These are phyloP conservation scores for Cryptococcus wingfieldii DNA, from an alignment of 1,284 basidiomycete species.

Conservation along the genomic window DNA sequence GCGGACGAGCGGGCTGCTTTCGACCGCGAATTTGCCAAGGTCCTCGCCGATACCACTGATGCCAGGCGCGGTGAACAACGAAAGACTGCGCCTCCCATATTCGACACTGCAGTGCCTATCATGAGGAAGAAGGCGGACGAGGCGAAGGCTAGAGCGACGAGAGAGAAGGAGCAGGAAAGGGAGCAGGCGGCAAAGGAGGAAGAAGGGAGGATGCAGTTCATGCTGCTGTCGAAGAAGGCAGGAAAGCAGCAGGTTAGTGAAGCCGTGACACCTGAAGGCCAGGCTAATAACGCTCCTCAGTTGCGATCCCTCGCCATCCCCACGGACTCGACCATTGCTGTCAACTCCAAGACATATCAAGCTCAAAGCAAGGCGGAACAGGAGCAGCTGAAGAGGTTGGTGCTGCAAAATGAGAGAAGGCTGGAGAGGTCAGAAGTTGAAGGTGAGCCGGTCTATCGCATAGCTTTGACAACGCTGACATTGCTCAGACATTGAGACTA, in stretches of 20 bases:
- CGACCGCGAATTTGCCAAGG: conserved; percentile 89
- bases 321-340: conserved; percentile 74
- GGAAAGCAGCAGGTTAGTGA: conserved; percentile 77
- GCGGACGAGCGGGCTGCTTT: conserved; percentile 91
- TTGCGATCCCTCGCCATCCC: conserved; percentile 81
- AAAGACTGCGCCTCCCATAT: conserved; percentile 72
- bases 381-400: conserved; percentile 89
- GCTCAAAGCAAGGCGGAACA: conserved; percentile 89
- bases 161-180: not conserved
- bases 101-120: conserved; percentile 70
- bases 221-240: conserved; percentile 86
- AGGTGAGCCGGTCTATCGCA: conserved; percentile 21
- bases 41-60: conserved; percentile 80
- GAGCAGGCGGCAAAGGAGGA: conserved; percentile 19
- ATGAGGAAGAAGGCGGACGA: conserved; percentile 59
- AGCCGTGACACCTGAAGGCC: not conserved
- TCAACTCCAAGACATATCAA: conserved; percentile 83
- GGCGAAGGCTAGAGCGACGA: conserved; percentile 43
- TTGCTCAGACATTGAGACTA: conserved; percentile 11
- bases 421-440: conserved; percentile 44
- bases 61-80: conserved; percentile 79
- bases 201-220: conserved; percentile 74
- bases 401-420: conserved; percentile 52
- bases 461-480: not conserved
- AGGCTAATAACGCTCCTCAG: conserved; percentile 48